These are phyloP conservation scores for Aspergillus fijiensis DNA, from an alignment of 2,329 filamentous ascomycete species.

Conservation along the genomic window DNA sequence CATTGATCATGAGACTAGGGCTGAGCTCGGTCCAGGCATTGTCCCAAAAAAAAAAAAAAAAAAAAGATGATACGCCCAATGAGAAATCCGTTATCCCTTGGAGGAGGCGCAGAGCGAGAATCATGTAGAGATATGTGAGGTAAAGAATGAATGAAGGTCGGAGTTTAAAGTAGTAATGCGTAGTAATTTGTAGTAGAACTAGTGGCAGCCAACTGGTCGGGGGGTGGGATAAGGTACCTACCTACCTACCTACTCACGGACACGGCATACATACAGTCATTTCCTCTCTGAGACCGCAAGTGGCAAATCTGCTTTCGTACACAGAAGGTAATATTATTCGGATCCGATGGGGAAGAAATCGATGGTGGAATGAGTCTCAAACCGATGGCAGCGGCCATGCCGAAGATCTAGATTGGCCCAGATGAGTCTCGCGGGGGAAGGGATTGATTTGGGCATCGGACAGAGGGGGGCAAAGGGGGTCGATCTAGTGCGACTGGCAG, in stretches of 20 bases:
- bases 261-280: no score
- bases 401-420: slow-evolving; percentile 10
- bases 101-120: neutral
- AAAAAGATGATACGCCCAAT: neutral
- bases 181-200: no score
- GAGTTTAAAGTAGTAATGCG: no score
- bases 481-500: neutral
- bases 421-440: slow-evolving; percentile 1
- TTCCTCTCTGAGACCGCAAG: neutral
- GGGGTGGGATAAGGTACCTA: no score
- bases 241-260: no score
- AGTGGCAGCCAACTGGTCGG: no score
- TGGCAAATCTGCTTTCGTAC: neutral
- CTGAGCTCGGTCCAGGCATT: neutral
- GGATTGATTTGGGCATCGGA: neutral
- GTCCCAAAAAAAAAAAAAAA: neutral
- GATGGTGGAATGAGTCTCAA: neutral
- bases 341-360: neutral
- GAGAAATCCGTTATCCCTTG: neutral
- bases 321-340: neutral
- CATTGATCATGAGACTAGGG: slow-evolving; percentile 5
- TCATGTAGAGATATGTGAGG: no score
- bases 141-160: neutral
- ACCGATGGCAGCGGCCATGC: neutral
- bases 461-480: neutral